Conservation (phyloP, 768 basidiomycete genomes). For the Gloeostereum incarnatum region DNA sequence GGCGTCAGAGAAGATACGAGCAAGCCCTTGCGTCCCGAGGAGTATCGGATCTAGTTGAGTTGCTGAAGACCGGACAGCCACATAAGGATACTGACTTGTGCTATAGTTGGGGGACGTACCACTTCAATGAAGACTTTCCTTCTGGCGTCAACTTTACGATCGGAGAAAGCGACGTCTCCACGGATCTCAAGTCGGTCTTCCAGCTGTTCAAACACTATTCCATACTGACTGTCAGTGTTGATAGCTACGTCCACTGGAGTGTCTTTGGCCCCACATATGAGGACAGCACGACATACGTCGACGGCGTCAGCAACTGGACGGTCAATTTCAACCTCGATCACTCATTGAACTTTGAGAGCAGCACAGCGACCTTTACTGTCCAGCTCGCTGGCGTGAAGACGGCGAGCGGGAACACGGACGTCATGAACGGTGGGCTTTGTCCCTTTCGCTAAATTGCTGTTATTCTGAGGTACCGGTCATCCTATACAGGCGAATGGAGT, state of each 20-base stretch:
- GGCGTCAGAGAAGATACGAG: constrained; percentile 13
- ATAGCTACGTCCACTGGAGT: constrained; percentile 20
- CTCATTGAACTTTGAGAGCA: constrained; percentile 4
- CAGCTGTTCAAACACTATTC: neutral
- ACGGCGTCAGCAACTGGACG: constrained; percentile 12
- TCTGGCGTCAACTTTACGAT: constrained; percentile 19
- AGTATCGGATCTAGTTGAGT: constrained; percentile 8
- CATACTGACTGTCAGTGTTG: neutral
- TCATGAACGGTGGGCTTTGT: constrained; percentile 3
- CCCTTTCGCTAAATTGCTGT: constrained; percentile 1
- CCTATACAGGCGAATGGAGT: neutral
- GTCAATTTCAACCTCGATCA: constrained; percentile 15
- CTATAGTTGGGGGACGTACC: constrained; percentile 18
- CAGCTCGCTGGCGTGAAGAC: constrained; percentile 17
- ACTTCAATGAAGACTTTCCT: constrained; percentile 18
- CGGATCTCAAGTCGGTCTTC: constrained; percentile 11
- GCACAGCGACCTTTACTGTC: constrained; percentile 15
- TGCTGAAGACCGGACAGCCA: constrained; percentile 2
- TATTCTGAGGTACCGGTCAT: constrained; percentile 2
- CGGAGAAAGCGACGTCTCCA: constrained; percentile 12
- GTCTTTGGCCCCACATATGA: constrained; percentile 16
- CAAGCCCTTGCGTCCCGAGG: constrained; percentile 11
- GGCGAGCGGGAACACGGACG: constrained; percentile 17
- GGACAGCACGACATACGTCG: constrained; percentile 7
- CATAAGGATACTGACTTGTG: neutral